Conservation (phyloP, 1,139 yeast species). For the Yamadazyma triangularis region DNA sequence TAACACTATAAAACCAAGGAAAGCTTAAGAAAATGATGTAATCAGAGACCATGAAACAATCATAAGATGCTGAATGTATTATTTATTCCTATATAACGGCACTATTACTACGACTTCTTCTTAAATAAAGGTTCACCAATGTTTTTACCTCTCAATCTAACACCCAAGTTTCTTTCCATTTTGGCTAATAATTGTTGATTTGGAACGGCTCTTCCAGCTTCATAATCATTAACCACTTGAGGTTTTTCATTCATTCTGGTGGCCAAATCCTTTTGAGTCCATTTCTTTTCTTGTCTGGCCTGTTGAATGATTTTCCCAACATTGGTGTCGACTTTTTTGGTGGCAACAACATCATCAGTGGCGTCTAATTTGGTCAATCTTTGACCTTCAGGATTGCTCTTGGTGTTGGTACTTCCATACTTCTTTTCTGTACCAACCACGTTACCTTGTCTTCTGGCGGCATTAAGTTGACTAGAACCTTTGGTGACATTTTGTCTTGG, state of each 20-base stretch:
- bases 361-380: conserved; percentile 90
- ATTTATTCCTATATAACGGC: no score
- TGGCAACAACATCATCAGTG: conserved; percentile 89
- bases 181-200: conserved; percentile 92
- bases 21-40: no score
- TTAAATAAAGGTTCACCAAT: conserved; percentile 88
- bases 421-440: conserved; percentile 93
- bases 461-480: conserved; percentile 74
- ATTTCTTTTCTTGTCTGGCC: conserved; percentile 83
- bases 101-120: conserved; percentile 21
- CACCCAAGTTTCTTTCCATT: conserved; percentile 90
- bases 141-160: conserved; percentile 92
- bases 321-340: conserved; percentile 74
- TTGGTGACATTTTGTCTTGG: conserved; percentile 86
- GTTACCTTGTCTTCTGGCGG: conserved; percentile 88
- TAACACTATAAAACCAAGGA: no score
- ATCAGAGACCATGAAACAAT: no score
- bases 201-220: conserved; percentile 95
- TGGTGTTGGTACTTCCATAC: conserved; percentile 65
- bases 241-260: conserved; percentile 95
- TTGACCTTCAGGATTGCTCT: conserved; percentile 86
- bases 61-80: no score
- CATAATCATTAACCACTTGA: conserved; percentile 90
- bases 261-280: conserved; percentile 95
- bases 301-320: conserved; percentile 88